Base-by-base conservation (phyloP, 1,284 basidiomycete genomes). In the Cutaneotrichosporon arboriforme region DNA sequence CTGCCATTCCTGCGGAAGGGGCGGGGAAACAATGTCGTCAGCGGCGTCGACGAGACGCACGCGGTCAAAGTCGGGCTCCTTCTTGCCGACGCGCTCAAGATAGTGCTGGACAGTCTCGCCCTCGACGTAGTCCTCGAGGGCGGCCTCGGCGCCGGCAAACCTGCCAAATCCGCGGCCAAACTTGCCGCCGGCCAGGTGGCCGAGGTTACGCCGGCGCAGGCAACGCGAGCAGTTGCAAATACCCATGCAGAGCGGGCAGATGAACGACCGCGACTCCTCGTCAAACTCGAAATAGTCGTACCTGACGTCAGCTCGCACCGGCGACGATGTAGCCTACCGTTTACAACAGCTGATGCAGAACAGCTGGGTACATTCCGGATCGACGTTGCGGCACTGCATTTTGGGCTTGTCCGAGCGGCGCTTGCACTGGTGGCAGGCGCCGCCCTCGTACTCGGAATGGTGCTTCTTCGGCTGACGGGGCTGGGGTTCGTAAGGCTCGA, bases 201-300 rank as follows among this genome's bases (percentile, higher is more conserved):
- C 48, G 4, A 73, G 58, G 23, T 64, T 58, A 4, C 66, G 65
- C 50, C 65, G 66, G 15, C 64, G 56, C 12, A 74, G 61, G 43
- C 70, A 72, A 9, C 43, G 49, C 5, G 61, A 54, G 51, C 72
- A 74, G 46, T 72, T 71, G 57, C 72, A 74, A 49, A 58, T 57
- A 26, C 66, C 66, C 46, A 58, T 60, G 54, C 72, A 75, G 7
- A 64, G 57, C 0, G 73, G 73, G 41, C 73, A 75, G 49, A 73
- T 66, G 59, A 70, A 73, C 0, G 66, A 63, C 3, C 69, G 62
- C 15, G 64, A 59, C 8, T 70, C 63, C 33, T 62, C 62, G 48
- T 73, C 72, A 49, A 73, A 75, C 3, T 62, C 59, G 45, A 75
- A 70, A 47, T 68, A 67, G 54, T 60, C 57, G 56, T 74, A 73